Evolutionary conservation across 768 basidiomycete genomes (phyloP).

Genomic region (Gloeophyllum trabeum): DNA sequence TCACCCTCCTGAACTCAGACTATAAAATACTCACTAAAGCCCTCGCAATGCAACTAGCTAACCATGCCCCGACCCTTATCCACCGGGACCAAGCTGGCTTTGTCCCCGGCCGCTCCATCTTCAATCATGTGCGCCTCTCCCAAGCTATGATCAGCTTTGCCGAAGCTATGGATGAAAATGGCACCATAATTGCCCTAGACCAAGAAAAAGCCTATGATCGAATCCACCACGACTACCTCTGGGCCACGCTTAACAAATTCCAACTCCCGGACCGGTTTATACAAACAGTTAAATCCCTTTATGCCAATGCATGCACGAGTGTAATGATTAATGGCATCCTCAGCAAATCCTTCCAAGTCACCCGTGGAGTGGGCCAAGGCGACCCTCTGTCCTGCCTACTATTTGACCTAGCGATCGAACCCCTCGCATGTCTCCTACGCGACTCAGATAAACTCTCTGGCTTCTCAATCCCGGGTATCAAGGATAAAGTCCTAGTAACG

Average conservation of each 20-base stretch:
- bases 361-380: conserved; percentile 11
- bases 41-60: conserved; percentile 3
- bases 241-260: conserved; percentile 2
- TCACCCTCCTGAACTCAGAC: conserved; percentile 10
- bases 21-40: conserved; percentile 10
- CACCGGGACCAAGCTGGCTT: conserved; percentile 11
- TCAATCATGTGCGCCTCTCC: conserved; percentile 8
- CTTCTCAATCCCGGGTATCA: conserved; percentile 9
- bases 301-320: conserved; percentile 5
- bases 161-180: conserved; percentile 8
- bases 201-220: conserved; percentile 13
- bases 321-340: conserved; percentile 8
- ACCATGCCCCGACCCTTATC: conserved; percentile 1
- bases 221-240: conserved; percentile 11
- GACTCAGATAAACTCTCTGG: too few species aligned
- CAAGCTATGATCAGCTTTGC: conserved; percentile 4
- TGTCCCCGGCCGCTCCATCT: conserved; percentile 6
- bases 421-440: too few species aligned
- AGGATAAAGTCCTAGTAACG: conserved; percentile 4
- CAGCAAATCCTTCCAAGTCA: conserved; percentile 1
- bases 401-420: too few species aligned
- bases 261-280: conserved; percentile 6
- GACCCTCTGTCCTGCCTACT: conserved; percentile 12
- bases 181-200: conserved; percentile 8
- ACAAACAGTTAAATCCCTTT: conserved; percentile 6